phyloP scores from a whole-genome alignment of 345 rosid genomes.

The Bruguiera sexangula region DNA sequence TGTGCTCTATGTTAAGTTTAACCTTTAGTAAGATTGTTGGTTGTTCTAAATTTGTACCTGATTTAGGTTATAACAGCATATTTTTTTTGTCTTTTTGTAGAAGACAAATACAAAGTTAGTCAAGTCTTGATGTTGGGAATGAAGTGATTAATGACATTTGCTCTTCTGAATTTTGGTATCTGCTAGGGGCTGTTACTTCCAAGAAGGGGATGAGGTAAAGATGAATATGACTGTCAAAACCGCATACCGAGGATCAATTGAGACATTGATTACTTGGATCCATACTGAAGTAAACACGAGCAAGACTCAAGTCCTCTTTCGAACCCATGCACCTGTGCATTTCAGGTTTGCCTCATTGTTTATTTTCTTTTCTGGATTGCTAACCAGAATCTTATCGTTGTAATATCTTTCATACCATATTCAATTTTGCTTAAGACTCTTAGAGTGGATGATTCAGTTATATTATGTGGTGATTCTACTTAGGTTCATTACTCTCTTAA shows the following conservation, averaged over 20 bases:
- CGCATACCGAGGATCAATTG: conserved; percentile 28
- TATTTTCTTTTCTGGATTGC: neutral
- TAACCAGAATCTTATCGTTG: neutral
- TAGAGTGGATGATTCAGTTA: neutral
- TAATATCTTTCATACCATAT: neutral
- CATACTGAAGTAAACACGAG: conserved; percentile 13
- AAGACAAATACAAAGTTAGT: too few relatives aligned
- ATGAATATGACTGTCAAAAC: conserved; percentile 33
- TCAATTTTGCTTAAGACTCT: neutral
- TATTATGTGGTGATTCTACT: neutral
- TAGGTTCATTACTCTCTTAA: too few relatives aligned
- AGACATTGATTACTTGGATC: conserved; percentile 27
- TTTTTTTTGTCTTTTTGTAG: too few relatives aligned
- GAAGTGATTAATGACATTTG: neutral
- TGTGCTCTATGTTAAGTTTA: too few relatives aligned
- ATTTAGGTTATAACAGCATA: too few relatives aligned
- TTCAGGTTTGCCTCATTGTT: conserved; percentile 23
- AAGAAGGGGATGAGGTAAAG: conserved; percentile 24
- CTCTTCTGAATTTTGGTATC: neutral
- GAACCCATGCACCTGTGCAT: conserved; percentile 36
- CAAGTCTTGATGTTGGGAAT: neutral
- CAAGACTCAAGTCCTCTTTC: conserved; percentile 30
- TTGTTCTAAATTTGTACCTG: too few relatives aligned
- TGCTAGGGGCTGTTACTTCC: conserved; percentile 32
- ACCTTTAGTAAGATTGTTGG: too few relatives aligned